Conservation (phyloP, 805 yeast species). For the Diddensiella santjacobensis region DNA sequence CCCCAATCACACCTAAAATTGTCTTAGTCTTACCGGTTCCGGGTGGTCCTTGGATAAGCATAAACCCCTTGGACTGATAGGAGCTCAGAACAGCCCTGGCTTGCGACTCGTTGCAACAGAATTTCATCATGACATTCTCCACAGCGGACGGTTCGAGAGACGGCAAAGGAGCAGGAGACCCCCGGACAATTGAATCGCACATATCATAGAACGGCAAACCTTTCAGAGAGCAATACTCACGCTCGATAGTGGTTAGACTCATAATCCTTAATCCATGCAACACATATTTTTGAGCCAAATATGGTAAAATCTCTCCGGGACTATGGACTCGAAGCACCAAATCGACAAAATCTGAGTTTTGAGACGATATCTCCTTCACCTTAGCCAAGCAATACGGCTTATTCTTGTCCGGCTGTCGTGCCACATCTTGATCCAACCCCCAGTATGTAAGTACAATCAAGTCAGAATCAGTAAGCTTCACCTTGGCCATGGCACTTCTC, state of each 20-base stretch:
- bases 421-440: slow-evolving; percentile 33
- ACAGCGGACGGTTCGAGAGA: slow-evolving; percentile 38
- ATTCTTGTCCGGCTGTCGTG: slow-evolving; percentile 18
- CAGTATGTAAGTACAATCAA: slow-evolving; percentile 60
- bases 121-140: slow-evolving; percentile 42
- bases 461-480: slow-evolving; percentile 70
- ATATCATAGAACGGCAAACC: slow-evolving; percentile 83
- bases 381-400: slow-evolving; percentile 68
- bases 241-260: slow-evolving; percentile 85
- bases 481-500: slow-evolving; percentile 46
- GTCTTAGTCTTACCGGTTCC: slow-evolving; percentile 99
- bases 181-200: slow-evolving; percentile 59
- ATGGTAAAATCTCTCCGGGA: slow-evolving; percentile 44
- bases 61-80: slow-evolving; percentile 65
- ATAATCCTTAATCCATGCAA: slow-evolving; percentile 69
- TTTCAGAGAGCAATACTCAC: slow-evolving; percentile 81
- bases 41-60: slow-evolving; percentile 97
- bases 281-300: slow-evolving; percentile 59
- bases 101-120: slow-evolving; percentile 79
- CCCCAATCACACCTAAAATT: slow-evolving; percentile 84
- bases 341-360: slow-evolving; percentile 62
- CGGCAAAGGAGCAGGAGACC: slow-evolving; percentile 49
- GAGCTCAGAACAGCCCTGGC: slow-evolving; percentile 84
- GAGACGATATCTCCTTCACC: slow-evolving; percentile 64
- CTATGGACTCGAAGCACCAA: slow-evolving; percentile 64